phyloP scores from a whole-genome alignment of 2,329 filamentous ascomycete genomes.

The Apiospora koreana region DNA sequence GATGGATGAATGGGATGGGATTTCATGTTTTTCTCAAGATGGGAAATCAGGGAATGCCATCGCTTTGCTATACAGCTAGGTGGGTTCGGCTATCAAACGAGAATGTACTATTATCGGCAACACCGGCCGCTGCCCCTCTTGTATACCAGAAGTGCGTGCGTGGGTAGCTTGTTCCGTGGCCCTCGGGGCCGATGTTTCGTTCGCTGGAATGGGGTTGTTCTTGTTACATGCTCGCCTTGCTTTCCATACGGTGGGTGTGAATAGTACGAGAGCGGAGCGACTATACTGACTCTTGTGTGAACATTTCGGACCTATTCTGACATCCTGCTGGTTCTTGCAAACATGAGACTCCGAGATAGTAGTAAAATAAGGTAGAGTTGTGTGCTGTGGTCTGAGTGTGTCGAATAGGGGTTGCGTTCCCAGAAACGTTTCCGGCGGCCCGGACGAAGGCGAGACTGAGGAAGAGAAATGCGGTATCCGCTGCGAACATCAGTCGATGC shows the following conservation, averaged over 20 bases:
- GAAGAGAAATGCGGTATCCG: too few relatives aligned
- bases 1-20: not conserved
- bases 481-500: too few relatives aligned
- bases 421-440: too few relatives aligned
- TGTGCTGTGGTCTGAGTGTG: too few relatives aligned
- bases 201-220: not conserved
- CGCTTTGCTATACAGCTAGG: not conserved
- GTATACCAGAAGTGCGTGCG: not conserved
- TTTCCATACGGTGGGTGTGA: not conserved
- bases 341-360: too few relatives aligned
- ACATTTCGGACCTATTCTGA: too few relatives aligned
- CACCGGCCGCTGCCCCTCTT: not conserved
- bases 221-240: not conserved
- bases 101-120: not conserved
- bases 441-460: too few relatives aligned
- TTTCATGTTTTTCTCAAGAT: not conserved
- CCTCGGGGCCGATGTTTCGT: not conserved
- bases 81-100: not conserved
- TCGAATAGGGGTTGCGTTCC: too few relatives aligned
- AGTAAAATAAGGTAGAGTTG: too few relatives aligned
- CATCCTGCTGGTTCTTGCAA: too few relatives aligned
- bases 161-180: not conserved
- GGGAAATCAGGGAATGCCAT: not conserved
- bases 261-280: not conserved
- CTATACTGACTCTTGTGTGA: not conserved